Evolutionary conservation across 768 basidiomycete species (phyloP), one percentile per base, ranked within the genome.

Genomic region (Daedaleopsis nitida): DNA sequence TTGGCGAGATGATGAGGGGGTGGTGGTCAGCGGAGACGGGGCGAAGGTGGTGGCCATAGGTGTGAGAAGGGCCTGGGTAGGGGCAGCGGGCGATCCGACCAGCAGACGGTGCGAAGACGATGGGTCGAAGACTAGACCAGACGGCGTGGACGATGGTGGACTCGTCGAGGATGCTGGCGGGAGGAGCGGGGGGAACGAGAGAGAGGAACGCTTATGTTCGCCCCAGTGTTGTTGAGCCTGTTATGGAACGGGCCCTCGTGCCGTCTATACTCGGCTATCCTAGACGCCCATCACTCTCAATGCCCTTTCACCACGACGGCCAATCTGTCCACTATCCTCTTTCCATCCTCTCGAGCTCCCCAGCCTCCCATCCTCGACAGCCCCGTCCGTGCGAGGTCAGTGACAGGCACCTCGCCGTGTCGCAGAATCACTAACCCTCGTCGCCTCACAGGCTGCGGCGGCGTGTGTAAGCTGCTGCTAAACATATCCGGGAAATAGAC

Each of bases 1-100:
- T 55, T 65, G 63, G 37, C 55, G 63, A 37, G 62, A 53, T 32
- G 60, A 53, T 19, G 63, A 50, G 23, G 58, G 66, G 43, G 52
- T 44, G 54, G 63, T 44, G 58, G 21, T 59, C 59, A 59, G 47
- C n/a, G 59, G 52, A 34, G 66, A 55, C 14, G 57, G 60, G 50
- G 64, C 66, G 62, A 60, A 65, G 52, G 59, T 58, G 49, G 66
- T 63, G 23, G 66, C 64, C 66, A 67, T 67, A 47, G 61, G 49
- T 62, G 61, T 21, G 37, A 34, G 52, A 38, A 38, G 55, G 16
- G 16, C 39, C 45, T 42, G 45, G 55, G 49, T 50, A 54, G 19
- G 45, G 38, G 62, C 62, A 58, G 62, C 19, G 48, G 32, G 48
- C 17, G 58, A 64, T 64, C 62, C 62, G 62, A 59, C 62, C 62